Evolutionary conservation across 2,329 filamentous ascomycete genomes (phyloP), one percentile per base, ranked within the genome.

Genomic region (Thielaviopsis ethacetica): DNA sequence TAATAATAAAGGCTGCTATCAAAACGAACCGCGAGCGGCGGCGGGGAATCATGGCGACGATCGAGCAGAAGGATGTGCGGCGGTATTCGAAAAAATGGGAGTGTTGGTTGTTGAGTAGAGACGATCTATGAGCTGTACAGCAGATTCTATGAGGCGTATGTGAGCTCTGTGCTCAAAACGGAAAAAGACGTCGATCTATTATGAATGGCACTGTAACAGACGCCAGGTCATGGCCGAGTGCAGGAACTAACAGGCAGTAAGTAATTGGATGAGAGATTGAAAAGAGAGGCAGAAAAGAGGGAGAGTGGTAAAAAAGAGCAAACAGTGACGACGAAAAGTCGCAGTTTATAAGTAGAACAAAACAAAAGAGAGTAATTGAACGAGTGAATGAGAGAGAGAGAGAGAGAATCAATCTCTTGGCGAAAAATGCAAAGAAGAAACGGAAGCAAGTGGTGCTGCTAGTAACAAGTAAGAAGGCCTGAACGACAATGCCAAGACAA

Each of bases 21-120:
- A 81, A 68, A 62, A 84, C 82, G 60, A 82, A 72, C 61, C 83
- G 78, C 66, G 84, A 84, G 67, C 82, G 75, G 65, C 83, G 74
- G 56, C 83, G 79, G 60, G 79, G 69, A 76, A 53, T 55, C 60
- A 59, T 62, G 19, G 17, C 53, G 50, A 19, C 22, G 26, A 17
- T 44, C 13, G 38, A 44, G 38, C 34, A 53, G 17, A 51, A 44
- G 27, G 19, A 38, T 44, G 34, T 9, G 26, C 19, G 27, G 12
- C 22, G 53, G 26, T 12, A 19, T 55, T 38, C 7, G 24, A 21
- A 24, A 41, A 53, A 19, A 15, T 17, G 5, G 1, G n/a, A 44
- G 17, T n/a, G 1, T 44, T 15, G 17, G 38, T 44, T 44, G 38
- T 44, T 44, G 38, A 2, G 38, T 44, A 44, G 38, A 44, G 38